Evolutionary conservation across 1,284 basidiomycete genomes (phyloP).

Genomic region (Ceratobasidium sp.): DNA sequence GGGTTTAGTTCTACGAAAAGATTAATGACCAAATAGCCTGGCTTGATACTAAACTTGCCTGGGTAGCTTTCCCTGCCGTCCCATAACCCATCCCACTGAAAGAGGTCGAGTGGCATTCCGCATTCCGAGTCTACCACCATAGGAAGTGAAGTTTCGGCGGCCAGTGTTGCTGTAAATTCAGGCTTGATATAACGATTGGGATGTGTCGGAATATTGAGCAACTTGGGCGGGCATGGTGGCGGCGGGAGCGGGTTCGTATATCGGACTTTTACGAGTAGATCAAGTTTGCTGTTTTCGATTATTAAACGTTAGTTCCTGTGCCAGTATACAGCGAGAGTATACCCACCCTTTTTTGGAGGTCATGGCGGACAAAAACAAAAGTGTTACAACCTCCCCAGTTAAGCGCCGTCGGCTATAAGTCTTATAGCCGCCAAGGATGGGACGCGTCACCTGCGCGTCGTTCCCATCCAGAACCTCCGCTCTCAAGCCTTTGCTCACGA

Average conservation of each 20-base stretch:
- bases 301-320: neutral
- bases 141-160: constrained; percentile 79
- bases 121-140: constrained; percentile 95
- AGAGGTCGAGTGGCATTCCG: constrained; percentile 91
- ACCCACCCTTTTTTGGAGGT: constrained; percentile 40
- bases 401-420: constrained; percentile 37
- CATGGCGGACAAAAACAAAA: constrained; percentile 22
- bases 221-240: constrained; percentile 93
- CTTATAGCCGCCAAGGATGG: neutral
- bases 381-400: neutral
- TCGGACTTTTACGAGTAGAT: constrained; percentile 88
- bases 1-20: constrained; percentile 67
- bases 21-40: neutral
- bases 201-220: constrained; percentile 85
- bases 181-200: constrained; percentile 84
- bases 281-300: constrained; percentile 64
- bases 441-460: constrained; percentile 42
- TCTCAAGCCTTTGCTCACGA: neutral
- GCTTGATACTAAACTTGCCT: constrained; percentile 55
- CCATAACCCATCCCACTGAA: constrained; percentile 82
- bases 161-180: constrained; percentile 80
- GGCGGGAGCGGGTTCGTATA: constrained; percentile 91
- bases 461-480: constrained; percentile 4
- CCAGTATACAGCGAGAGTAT: neutral
- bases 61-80: constrained; percentile 74